These are phyloP conservation scores for Stipa capillata DNA, from an alignment of 176 grass and related monocot species.

Conservation along the genomic window DNA sequence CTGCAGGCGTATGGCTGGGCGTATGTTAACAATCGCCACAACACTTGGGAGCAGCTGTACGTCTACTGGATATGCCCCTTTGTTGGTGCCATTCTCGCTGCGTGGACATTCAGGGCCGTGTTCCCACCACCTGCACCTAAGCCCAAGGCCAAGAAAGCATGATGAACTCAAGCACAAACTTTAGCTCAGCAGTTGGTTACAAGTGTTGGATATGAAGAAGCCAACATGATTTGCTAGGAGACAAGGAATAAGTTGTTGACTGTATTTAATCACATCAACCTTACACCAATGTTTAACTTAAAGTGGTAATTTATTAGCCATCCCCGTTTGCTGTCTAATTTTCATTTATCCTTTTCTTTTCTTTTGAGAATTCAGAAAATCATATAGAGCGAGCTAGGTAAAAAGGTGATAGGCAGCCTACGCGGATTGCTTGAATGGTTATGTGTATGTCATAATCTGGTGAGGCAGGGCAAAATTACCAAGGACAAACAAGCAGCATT, in stretches of 20 bases:
- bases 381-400: too few species aligned
- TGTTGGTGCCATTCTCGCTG: constrained; percentile 68
- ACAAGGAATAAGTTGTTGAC: background rate
- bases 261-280: background rate
- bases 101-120: constrained; percentile 52
- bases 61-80: constrained; percentile 99
- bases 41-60: constrained; percentile 94
- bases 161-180: background rate
- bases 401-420: too few species aligned
- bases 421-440: too few species aligned
- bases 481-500: too few species aligned
- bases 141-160: constrained; percentile 67
- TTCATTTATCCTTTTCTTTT: too few species aligned
- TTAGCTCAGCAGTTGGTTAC: background rate
- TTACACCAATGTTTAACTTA: background rate
- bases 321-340: background rate
- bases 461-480: too few species aligned
- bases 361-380: too few species aligned
- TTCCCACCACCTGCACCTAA: constrained; percentile 29
- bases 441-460: too few species aligned
- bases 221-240: background rate
- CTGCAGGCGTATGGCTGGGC: constrained; percentile 91
- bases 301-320: background rate
- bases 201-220: background rate
- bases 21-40: constrained; percentile 71